Conservation (phyloP, 768 basidiomycete genomes). For the Russula virescens region DNA sequence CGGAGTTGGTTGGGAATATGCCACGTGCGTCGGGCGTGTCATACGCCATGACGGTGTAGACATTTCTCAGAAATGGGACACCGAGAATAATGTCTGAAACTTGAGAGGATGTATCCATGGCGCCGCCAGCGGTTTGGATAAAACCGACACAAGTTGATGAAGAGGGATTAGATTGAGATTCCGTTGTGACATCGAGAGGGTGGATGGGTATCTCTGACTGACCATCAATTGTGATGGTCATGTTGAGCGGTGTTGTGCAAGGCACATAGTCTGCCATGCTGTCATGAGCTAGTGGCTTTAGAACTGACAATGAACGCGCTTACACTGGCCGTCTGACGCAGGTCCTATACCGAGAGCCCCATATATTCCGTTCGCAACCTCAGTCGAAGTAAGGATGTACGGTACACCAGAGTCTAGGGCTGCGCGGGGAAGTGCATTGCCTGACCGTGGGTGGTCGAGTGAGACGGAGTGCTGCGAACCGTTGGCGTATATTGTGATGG, state of each 20-base stretch:
- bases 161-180: conserved; percentile 39
- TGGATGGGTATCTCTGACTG: conserved; percentile 57
- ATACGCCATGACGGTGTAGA: conserved; percentile 74
- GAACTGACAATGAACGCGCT: conserved; percentile 28
- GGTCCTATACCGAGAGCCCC: conserved; percentile 64
- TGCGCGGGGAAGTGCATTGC: conserved; percentile 47
- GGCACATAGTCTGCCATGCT: conserved; percentile 59
- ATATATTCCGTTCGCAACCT: conserved; percentile 70
- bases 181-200: conserved; percentile 64
- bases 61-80: conserved; percentile 70
- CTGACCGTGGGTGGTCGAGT: conserved; percentile 39
- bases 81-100: conserved; percentile 67
- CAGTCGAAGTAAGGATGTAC: conserved; percentile 52
- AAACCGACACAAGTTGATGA: conserved; percentile 54
- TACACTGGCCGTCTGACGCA: conserved; percentile 57
- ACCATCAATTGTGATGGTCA: conserved; percentile 59
- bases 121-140: conserved; percentile 51
- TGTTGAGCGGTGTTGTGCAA: conserved; percentile 63
- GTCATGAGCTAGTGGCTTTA: conserved; percentile 13
- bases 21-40: conserved; percentile 42
- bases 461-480: conserved; percentile 37
- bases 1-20: conserved; percentile 34
- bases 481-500: conserved; percentile 55
- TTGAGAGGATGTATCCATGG: conserved; percentile 35
- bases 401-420: conserved; percentile 73